Conservation (phyloP, 345 rosid species). For the Euclidium syriacum region DNA sequence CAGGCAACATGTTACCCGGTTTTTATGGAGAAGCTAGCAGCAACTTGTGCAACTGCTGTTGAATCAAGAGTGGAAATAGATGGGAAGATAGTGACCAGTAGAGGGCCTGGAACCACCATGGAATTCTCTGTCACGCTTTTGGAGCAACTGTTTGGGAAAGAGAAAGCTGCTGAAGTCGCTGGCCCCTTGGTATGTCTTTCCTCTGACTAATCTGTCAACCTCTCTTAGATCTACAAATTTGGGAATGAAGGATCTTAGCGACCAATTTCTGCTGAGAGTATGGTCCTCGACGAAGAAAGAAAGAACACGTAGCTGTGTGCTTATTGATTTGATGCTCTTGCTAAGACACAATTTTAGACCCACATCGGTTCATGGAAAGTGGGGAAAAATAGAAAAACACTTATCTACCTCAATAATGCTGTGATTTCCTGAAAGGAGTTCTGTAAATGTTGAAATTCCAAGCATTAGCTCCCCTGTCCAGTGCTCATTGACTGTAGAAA, state of each 20-base stretch:
- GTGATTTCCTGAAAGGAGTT: neutral
- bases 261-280: neutral
- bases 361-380: neutral
- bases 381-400: neutral
- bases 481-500: neutral
- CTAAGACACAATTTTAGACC: neutral
- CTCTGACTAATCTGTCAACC: neutral
- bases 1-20: conserved; percentile 90
- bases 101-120: conserved; percentile 90
- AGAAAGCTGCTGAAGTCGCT: conserved; percentile 70
- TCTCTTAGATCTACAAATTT: neutral
- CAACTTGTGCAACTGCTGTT: conserved; percentile 57
- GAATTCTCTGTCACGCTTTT: conserved; percentile 73
- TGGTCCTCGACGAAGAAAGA: neutral
- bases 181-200: conserved; percentile 56
- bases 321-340: neutral
- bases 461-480: neutral
- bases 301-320: neutral
- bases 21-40: conserved; percentile 70
- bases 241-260: neutral
- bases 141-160: conserved; percentile 72
- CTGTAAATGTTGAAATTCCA: neutral
- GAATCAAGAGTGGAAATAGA: conserved; percentile 87
- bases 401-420: neutral
- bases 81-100: conserved; percentile 70